phyloP scores from a whole-genome alignment of 2,329 filamentous ascomycete genomes.

The Rhynchosporium graminicola region DNA sequence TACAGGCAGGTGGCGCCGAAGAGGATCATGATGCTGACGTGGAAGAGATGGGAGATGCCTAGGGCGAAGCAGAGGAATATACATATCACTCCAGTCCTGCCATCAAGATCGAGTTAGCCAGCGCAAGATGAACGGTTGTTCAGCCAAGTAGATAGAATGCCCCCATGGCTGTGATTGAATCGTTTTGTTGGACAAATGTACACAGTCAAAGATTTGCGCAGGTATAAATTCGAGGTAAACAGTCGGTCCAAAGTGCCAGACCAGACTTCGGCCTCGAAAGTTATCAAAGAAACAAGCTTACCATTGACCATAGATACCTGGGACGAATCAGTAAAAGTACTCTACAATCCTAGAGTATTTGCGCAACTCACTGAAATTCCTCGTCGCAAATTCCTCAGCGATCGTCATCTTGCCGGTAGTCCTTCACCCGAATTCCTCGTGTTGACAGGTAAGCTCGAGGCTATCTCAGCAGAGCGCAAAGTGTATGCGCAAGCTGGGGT shows the following conservation, averaged over 20 bases:
- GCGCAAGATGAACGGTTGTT: not conserved
- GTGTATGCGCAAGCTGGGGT: not conserved
- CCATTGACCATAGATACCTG: slow-evolving; percentile 78
- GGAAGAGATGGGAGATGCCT: slow-evolving; percentile 68
- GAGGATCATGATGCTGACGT: slow-evolving; percentile 48
- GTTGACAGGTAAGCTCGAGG: slow-evolving; percentile 18
- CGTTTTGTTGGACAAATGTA: not conserved
- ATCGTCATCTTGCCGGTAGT: slow-evolving; percentile 61
- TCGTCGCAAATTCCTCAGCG: slow-evolving; percentile 70
- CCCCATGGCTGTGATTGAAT: not conserved
- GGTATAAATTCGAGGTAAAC: not conserved
- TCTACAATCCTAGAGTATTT: not conserved
- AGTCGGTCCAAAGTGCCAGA: slow-evolving; percentile 7
- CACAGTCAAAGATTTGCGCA: not conserved
- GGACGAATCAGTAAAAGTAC: slow-evolving; percentile 30
- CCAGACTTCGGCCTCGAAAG: not conserved
- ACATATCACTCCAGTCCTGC: slow-evolving; percentile 68
- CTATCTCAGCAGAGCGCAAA: slow-evolving; percentile 5
- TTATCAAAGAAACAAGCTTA: slow-evolving; percentile 46
- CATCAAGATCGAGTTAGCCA: slow-evolving; percentile 26
- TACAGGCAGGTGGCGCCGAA: slow-evolving; percentile 55
- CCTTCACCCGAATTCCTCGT: slow-evolving; percentile 19
- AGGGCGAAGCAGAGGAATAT: slow-evolving; percentile 72
- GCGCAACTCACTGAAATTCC: slow-evolving; percentile 69
- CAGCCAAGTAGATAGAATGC: not conserved